phyloP scores from a whole-genome alignment of 2,329 filamentous ascomycete species.

The Canariomyces notabilis region DNA sequence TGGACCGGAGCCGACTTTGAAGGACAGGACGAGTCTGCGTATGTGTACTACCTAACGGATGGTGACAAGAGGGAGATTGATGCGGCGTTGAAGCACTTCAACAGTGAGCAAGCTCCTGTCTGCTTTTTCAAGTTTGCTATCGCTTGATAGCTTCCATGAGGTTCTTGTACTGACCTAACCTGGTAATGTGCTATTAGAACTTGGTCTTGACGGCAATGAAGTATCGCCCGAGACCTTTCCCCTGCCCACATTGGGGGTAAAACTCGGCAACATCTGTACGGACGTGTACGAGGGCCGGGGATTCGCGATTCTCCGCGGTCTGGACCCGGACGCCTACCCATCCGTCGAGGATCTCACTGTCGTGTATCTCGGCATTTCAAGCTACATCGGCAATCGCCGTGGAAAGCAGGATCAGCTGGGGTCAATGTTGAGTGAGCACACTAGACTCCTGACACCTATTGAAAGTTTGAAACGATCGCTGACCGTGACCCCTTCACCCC shows the following conservation, averaged over 20 bases:
- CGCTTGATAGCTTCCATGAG: not conserved
- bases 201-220: constrained; percentile 13
- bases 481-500: too few relatives aligned
- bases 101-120: constrained; percentile 1
- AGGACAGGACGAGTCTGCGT: constrained; percentile 9
- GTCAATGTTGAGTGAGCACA: constrained; percentile 13
- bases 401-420: constrained; percentile 22
- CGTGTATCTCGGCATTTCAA: constrained; percentile 20
- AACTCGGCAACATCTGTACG: constrained; percentile 10
- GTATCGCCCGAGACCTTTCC: constrained; percentile 17
- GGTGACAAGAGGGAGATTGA: constrained; percentile 19
- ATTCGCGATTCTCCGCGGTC: constrained; percentile 20
- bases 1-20: constrained; percentile 17
- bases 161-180: too few relatives aligned
- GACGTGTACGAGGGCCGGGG: constrained; percentile 18
- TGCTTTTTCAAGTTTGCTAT: not conserved
- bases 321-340: constrained; percentile 19
- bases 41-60: constrained; percentile 17
- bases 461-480: not conserved
- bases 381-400: constrained; percentile 16
- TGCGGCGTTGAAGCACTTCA: constrained; percentile 16
- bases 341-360: constrained; percentile 15
- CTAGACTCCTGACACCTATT: too few relatives aligned
- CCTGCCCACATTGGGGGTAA: constrained; percentile 12
- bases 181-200: not conserved